These are phyloP conservation scores for Saccharomycopsis selenospora DNA, from an alignment of 805 yeast genomes.

Conservation along the genomic window DNA sequence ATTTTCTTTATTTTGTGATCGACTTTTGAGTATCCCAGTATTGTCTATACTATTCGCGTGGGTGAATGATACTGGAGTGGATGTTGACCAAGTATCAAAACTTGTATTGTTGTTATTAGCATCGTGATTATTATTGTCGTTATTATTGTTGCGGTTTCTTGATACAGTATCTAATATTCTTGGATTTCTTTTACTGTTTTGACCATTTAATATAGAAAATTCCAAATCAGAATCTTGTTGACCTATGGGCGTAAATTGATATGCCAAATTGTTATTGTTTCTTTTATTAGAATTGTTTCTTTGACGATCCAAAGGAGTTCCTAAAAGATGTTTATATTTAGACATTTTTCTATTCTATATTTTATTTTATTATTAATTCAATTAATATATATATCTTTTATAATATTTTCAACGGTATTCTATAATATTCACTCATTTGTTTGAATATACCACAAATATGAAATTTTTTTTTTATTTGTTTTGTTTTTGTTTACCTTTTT, in stretches of 20 bases:
- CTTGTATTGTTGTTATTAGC: neutral
- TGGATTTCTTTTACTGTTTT: neutral
- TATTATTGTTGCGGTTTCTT: neutral
- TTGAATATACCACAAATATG: too few species aligned
- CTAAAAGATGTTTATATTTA: conserved; percentile 14
- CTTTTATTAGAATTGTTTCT: neutral
- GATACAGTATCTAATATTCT: neutral
- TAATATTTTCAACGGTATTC: too few species aligned
- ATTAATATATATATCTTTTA: too few species aligned
- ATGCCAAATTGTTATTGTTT: conserved; percentile 3
- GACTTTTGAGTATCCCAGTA: neutral
- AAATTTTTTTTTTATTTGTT: neutral
- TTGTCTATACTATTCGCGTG: neutral
- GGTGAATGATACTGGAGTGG: conserved; percentile 10
- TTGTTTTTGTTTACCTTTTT: conserved; percentile 5
- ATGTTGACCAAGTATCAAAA: conserved; percentile 16
- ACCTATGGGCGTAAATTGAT: conserved; percentile 20
- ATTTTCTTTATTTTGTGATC: neutral
- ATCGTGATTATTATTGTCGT: neutral
- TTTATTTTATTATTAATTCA: neutral
- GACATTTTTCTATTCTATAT: too few species aligned
- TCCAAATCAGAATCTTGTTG: conserved; percentile 16
- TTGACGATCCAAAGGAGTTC: conserved; percentile 12
- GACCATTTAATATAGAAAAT: conserved; percentile 10
- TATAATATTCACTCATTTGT: too few species aligned